A percentile compares a stretch with the other conserved stretches of the same genome.
Conservation (phyloP, 768 basidiomycete species). For the Pisolithus orientalis region DNA sequence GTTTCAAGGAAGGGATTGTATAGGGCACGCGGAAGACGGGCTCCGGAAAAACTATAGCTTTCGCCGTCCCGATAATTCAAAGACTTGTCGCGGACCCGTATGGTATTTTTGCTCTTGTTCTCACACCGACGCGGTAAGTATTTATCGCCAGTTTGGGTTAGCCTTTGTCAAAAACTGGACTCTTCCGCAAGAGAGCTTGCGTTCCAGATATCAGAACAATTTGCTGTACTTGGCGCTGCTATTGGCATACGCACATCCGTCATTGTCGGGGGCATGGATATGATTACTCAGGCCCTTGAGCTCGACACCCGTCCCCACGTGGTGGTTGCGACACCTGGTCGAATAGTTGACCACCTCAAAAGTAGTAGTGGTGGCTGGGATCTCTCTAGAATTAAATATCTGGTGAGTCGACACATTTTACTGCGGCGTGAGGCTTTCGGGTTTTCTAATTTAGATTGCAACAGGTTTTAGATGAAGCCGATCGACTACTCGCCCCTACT, state of each 20-base stretch:
- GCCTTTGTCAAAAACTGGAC: background rate
- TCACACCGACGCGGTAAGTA: conserved; percentile 89
- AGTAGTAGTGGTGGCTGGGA: conserved; percentile 77
- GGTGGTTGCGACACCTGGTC: conserved; percentile 92
- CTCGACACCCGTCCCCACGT: conserved; percentile 84
- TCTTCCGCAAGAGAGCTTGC: conserved; percentile 73
- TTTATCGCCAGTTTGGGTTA: background rate
- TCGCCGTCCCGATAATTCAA: conserved; percentile 92
- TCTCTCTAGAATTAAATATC: conserved; percentile 74
- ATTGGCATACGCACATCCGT: conserved; percentile 82
- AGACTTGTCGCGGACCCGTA: conserved; percentile 84
- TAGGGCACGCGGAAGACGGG: conserved; percentile 96
- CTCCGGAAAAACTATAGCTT: conserved; percentile 96
- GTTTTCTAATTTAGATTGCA: background rate
- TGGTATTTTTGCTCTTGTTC: conserved; percentile 86
- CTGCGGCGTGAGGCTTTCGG: background rate
- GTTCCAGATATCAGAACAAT: conserved; percentile 96
- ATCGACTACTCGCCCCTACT: conserved; percentile 82
- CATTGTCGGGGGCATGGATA: conserved; percentile 97
- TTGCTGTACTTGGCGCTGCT: conserved; percentile 80
- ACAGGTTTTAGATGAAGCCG: conserved; percentile 94
- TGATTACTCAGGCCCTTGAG: conserved; percentile 89
- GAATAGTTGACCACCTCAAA: conserved; percentile 84
- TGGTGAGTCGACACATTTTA: conserved; percentile 44
- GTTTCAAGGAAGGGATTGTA: conserved; percentile 83